These are phyloP conservation scores for Chaetomiaceae sp. DNA, from an alignment of 2,329 filamentous ascomycete genomes.

Conservation along the genomic window DNA sequence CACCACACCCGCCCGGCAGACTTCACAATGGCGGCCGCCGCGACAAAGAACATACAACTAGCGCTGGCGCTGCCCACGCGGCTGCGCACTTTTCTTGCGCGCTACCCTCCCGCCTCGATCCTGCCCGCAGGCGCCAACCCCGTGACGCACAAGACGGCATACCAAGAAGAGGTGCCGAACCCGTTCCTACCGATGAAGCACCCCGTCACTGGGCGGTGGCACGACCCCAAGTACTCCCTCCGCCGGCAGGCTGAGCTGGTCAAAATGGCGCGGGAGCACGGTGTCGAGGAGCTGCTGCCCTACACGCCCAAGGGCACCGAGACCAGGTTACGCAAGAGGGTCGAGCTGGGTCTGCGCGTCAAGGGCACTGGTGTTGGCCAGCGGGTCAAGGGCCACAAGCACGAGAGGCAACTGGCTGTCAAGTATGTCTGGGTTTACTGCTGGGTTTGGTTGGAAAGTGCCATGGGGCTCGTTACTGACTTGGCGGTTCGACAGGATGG, in stretches of 20 bases:
- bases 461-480: slow-evolving; percentile 31
- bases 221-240: slow-evolving; percentile 76
- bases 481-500: slow-evolving; percentile 54
- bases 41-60: slow-evolving; percentile 47
- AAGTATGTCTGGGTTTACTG: slow-evolving; percentile 49
- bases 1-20: not conserved
- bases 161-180: slow-evolving; percentile 59
- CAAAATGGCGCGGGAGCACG: slow-evolving; percentile 74
- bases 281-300: slow-evolving; percentile 77
- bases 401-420: slow-evolving; percentile 80
- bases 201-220: slow-evolving; percentile 74
- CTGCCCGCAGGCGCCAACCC: slow-evolving; percentile 42
- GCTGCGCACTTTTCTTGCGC: slow-evolving; percentile 81
- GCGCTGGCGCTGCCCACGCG: slow-evolving; percentile 71
- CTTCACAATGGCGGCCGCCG: slow-evolving; percentile 26
- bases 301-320: slow-evolving; percentile 71
- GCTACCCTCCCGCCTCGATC: slow-evolving; percentile 72
- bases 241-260: slow-evolving; percentile 86
- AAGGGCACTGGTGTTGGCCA: slow-evolving; percentile 92
- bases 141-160: slow-evolving; percentile 42
- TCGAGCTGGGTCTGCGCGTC: slow-evolving; percentile 76
- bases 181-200: slow-evolving; percentile 81
- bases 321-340: slow-evolving; percentile 63
- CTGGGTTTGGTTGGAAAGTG: not conserved
- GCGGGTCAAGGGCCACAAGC: slow-evolving; percentile 89